A percentile compares a stretch with the other conserved stretches of the same genome.
These are phyloP conservation scores for Geoglossum cookeanum DNA, from an alignment of 2,329 filamentous ascomycete genomes.

Conservation along the genomic window DNA sequence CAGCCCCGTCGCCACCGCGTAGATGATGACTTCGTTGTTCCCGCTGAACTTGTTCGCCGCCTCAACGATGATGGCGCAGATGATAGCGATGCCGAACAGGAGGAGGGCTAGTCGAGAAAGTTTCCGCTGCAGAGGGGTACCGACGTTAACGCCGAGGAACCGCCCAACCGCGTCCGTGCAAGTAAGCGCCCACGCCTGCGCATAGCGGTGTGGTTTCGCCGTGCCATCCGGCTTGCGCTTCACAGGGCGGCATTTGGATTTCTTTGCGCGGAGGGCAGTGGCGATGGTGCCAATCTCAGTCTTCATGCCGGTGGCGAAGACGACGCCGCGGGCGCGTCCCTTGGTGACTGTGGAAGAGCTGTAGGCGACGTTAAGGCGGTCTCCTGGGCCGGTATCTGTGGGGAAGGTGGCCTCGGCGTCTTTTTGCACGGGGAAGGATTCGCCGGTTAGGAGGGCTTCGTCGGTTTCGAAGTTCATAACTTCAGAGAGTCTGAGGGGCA, in stretches of 20 bases:
- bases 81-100: constrained; percentile 54
- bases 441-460: constrained; percentile 54
- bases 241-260: neutral
- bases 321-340: constrained; percentile 48
- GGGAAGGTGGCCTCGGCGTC: constrained; percentile 34
- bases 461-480: constrained; percentile 60
- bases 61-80: constrained; percentile 51
- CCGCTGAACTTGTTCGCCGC: constrained; percentile 39
- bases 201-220: too few relatives aligned
- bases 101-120: constrained; percentile 69
- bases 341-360: constrained; percentile 54
- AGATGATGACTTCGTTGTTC: constrained; percentile 41
- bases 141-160: constrained; percentile 50
- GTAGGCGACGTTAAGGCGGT: constrained; percentile 52
- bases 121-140: constrained; percentile 70
- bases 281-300: constrained; percentile 63
- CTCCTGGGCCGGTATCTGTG: constrained; percentile 39
- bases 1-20: constrained; percentile 41
- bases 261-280: constrained; percentile 37
- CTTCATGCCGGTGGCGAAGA: constrained; percentile 50
- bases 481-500: constrained; percentile 24
- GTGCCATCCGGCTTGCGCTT: neutral
- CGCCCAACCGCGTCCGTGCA: constrained; percentile 37
- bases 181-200: constrained; percentile 22
- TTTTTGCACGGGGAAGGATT: constrained; percentile 52